A percentile compares a stretch with the other conserved stretches of the same genome.
Conservation (phyloP, 108 stramenopile species). For the Cyclostephanos tholiformis region DNA sequence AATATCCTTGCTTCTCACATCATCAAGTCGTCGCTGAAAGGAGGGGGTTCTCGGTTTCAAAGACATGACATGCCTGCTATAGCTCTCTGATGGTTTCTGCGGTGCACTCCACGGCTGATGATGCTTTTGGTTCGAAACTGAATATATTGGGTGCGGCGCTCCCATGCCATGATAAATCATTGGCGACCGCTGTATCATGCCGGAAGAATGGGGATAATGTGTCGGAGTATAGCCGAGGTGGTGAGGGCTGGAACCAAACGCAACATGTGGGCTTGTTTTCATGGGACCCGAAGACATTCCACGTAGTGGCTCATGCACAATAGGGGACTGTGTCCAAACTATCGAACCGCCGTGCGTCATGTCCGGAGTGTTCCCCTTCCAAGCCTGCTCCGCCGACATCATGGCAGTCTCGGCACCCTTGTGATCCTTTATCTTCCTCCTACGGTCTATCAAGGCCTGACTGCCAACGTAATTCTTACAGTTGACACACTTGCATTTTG, state of each 20-base stretch:
- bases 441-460: conserved; percentile 75
- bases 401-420: conserved; percentile 77
- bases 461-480: conserved; percentile 90
- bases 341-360: conserved; percentile 1
- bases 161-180: conserved; percentile 55
- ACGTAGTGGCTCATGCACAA: conserved; percentile 25
- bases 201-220: conserved; percentile 8
- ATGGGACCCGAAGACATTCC: conserved; percentile 30
- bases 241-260: conserved; percentile 18
- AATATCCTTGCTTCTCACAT: conserved; percentile 20
- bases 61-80: conserved; percentile 3
- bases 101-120: conserved; percentile 9
- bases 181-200: conserved; percentile 26
- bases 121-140: conserved; percentile 11
- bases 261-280: conserved; percentile 9
- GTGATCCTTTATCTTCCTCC: conserved; percentile 82
- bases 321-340: conserved; percentile 24
- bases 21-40: conserved; percentile 25
- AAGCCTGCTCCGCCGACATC: conserved; percentile 64
- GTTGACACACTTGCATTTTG: conserved; percentile 92
- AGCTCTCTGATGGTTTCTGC: conserved; percentile 7
- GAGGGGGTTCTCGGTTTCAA: conserved; percentile 23
- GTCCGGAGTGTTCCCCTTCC: conserved; percentile 56
- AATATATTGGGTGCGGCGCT: conserved; percentile 28
- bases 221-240: conserved; percentile 23